Percentiles rank a stretch among this genome's conserved stretches.
These are phyloP conservation scores for Coniochaeta sp. DNA, from an alignment of 2,329 filamentous ascomycete species.

Conservation along the genomic window DNA sequence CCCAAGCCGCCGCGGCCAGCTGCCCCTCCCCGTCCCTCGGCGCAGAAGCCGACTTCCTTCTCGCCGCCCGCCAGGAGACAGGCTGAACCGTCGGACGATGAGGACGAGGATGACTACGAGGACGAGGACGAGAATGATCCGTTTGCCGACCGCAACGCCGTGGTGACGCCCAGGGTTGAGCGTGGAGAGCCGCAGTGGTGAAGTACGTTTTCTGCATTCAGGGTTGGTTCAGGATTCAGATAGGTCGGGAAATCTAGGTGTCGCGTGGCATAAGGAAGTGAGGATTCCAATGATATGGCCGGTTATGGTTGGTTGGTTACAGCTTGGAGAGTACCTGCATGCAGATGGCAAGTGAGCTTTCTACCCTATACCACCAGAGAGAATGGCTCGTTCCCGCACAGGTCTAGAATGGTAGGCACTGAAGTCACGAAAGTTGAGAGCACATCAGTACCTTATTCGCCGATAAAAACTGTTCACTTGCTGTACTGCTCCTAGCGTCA, in stretches of 20 bases:
- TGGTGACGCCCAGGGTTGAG: slow-evolving; percentile 34
- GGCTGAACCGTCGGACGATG: slow-evolving; percentile 26
- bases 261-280: too few relatives aligned
- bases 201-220: background rate
- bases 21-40: slow-evolving; percentile 39
- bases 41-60: slow-evolving; percentile 40
- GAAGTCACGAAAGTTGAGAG: background rate
- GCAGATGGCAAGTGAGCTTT: too few relatives aligned
- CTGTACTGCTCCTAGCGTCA: background rate
- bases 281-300: too few relatives aligned
- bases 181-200: slow-evolving; percentile 27
- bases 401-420: background rate
- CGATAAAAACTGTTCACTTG: background rate
- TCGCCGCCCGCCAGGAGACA: slow-evolving; percentile 30
- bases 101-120: slow-evolving; percentile 47
- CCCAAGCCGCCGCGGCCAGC: slow-evolving; percentile 29
- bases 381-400: too few relatives aligned
- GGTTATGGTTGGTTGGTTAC: too few relatives aligned
- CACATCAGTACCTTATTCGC: background rate
- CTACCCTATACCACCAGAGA: too few relatives aligned
- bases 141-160: slow-evolving; percentile 75
- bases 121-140: slow-evolving; percentile 81
- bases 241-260: too few relatives aligned
- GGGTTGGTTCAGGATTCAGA: background rate
- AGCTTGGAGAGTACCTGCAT: too few relatives aligned